Conservation (phyloP, 1,139 yeast genomes). For the Hyphopichia wangnamkhiaoensis region DNA sequence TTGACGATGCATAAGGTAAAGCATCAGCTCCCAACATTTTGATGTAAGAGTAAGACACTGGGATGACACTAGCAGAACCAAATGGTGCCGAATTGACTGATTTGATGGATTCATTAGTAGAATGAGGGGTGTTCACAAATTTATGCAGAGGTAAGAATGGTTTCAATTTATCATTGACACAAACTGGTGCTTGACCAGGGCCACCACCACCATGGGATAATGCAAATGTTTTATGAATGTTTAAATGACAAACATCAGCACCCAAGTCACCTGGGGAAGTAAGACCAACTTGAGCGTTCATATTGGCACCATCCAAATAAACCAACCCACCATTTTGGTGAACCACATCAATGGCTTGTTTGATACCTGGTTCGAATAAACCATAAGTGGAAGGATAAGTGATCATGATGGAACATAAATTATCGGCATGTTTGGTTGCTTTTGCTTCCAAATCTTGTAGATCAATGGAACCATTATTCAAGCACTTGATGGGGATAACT, state of each 20-base stretch:
- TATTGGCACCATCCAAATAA: conserved; percentile 96
- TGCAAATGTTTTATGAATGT: conserved; percentile 95
- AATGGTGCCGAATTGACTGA: conserved; percentile 93
- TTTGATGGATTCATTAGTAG: conserved; percentile 56
- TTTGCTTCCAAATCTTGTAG: conserved; percentile 71
- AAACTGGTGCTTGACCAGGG: conserved; percentile 98
- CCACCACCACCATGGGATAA: conserved; percentile 99
- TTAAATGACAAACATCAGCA: conserved; percentile 98
- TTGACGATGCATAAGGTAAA: conserved; percentile 78
- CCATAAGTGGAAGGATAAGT: conserved; percentile 98
- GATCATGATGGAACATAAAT: conserved; percentile 89
- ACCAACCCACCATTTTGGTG: conserved; percentile 92
- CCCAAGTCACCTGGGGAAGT: conserved; percentile 98
- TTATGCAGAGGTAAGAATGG: conserved; percentile 85
- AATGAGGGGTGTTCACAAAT: conserved; percentile 59
- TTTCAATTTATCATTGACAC: conserved; percentile 80
- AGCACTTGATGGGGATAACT: conserved; percentile 90
- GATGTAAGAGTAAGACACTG: conserved; percentile 92
- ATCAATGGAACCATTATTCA: conserved; percentile 82
- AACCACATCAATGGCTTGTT: conserved; percentile 78
- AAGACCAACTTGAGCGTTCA: conserved; percentile 98
- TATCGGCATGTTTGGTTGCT: conserved; percentile 67
- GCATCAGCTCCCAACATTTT: conserved; percentile 89
- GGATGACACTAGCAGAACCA: conserved; percentile 92
- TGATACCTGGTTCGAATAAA: conserved; percentile 89